phyloP scores from a whole-genome alignment of 805 yeast species.

The Yamadazyma takamatsuzukensis region DNA sequence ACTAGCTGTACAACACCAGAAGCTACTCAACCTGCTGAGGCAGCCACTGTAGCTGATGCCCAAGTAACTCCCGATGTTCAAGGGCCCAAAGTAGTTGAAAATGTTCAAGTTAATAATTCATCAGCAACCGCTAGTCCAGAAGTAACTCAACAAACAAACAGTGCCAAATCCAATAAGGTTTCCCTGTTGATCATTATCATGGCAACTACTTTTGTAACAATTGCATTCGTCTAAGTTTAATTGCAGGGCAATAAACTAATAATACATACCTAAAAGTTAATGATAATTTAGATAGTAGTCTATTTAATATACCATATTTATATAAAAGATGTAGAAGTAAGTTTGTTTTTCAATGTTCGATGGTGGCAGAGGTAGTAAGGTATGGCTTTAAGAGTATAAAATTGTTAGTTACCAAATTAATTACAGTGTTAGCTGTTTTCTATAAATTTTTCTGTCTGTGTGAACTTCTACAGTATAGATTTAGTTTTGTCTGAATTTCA shows the following conservation, averaged over 20 bases:
- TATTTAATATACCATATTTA: too few species aligned
- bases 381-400: too few species aligned
- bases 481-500: too few species aligned
- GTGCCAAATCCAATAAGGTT: conserved; percentile 1
- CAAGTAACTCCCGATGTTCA: neutral
- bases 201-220: conserved; percentile 4
- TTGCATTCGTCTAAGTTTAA: conserved; percentile 7
- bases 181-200: conserved; percentile 4
- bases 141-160: conserved; percentile 8
- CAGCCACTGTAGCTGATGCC: conserved; percentile 1
- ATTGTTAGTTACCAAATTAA: too few species aligned
- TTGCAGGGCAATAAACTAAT: conserved; percentile 13
- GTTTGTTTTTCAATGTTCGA: too few species aligned
- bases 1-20: conserved; percentile 6
- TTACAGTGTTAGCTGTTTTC: too few species aligned
- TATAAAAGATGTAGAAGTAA: too few species aligned
- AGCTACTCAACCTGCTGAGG: conserved; percentile 1
- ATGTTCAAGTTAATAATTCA: conserved; percentile 3
- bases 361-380: too few species aligned
- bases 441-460: too few species aligned
- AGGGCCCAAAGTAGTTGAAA: conserved; percentile 3
- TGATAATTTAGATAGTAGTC: too few species aligned
- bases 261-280: too few species aligned
- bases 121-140: conserved; percentile 8
- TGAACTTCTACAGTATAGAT: too few species aligned